These are phyloP conservation scores for Lepiota venenata DNA, from an alignment of 768 basidiomycete genomes.

Conservation along the genomic window DNA sequence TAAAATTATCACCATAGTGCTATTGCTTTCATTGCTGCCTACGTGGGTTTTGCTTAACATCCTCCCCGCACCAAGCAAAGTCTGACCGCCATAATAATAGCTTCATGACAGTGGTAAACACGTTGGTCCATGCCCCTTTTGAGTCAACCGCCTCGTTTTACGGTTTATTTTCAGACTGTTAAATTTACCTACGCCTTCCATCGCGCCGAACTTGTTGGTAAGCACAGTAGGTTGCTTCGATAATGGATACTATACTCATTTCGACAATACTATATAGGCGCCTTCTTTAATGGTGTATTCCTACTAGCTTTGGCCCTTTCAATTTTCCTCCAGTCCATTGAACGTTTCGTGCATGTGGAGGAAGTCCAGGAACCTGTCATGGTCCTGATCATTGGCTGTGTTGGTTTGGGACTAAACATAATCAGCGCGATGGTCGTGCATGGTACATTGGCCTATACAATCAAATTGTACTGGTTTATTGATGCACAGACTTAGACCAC, in stretches of 20 bases:
- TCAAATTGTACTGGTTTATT: not conserved
- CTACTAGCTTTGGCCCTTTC: constrained; percentile 50
- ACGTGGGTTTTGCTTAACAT: constrained; percentile 28
- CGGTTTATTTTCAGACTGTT: constrained; percentile 30
- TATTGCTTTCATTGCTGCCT: constrained; percentile 43
- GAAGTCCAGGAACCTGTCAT: constrained; percentile 37
- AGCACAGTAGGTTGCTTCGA: constrained; percentile 13
- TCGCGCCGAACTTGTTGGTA: constrained; percentile 54
- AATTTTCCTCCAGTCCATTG: constrained; percentile 49
- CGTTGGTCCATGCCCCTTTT: constrained; percentile 23
- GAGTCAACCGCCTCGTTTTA: constrained; percentile 7
- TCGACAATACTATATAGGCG: constrained; percentile 28
- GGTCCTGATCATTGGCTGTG: constrained; percentile 45
- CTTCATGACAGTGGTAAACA: constrained; percentile 41
- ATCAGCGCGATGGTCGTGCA: constrained; percentile 48
- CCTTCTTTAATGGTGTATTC: constrained; percentile 54
- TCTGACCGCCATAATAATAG: constrained; percentile 21
- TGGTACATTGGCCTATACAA: constrained; percentile 23
- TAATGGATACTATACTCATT: constrained; percentile 1
- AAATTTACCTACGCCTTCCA: constrained; percentile 55
- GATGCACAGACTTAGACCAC: constrained; percentile 20
- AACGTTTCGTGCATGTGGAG: constrained; percentile 49
- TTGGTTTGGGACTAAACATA: constrained; percentile 46
- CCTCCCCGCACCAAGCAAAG: constrained; percentile 8
- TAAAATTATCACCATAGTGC: constrained; percentile 23